Evolutionary conservation across 208 protist species (phyloP).

Genomic region (Jaenimonas drosophilae): DNA sequence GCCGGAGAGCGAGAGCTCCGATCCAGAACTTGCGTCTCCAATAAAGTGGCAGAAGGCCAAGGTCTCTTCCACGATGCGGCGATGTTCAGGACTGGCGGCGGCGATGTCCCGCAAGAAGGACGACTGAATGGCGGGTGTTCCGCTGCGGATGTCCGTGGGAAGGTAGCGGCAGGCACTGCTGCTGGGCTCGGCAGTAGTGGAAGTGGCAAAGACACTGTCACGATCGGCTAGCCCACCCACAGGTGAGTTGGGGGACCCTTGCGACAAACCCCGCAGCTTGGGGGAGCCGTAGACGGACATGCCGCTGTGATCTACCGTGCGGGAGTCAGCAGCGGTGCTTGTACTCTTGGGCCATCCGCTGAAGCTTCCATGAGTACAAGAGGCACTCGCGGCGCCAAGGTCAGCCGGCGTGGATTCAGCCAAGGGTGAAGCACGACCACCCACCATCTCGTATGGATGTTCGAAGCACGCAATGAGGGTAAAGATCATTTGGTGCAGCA

Average conservation of each 20-base stretch:
- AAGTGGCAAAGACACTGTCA: too few species aligned
- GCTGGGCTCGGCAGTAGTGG: slow-evolving; percentile 1
- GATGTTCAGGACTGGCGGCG: slow-evolving; percentile 14
- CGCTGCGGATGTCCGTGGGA: background rate
- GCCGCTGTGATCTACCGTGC: background rate
- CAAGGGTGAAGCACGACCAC: too few species aligned
- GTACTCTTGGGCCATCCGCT: background rate
- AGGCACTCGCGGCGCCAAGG: too few species aligned
- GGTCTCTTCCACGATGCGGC: slow-evolving; percentile 18
- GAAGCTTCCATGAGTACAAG: too few species aligned
- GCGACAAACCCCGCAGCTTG: background rate
- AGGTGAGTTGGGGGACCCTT: too few species aligned
- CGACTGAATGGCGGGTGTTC: background rate
- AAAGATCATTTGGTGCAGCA: slow-evolving; percentile 22
- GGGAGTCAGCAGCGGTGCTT: background rate
- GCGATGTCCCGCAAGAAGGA: slow-evolving; percentile 15
- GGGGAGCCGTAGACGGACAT: background rate
- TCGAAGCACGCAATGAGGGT: slow-evolving; percentile 20
- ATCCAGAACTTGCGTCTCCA: slow-evolving; percentile 2
- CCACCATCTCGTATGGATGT: slow-evolving; percentile 6
- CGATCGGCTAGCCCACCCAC: too few species aligned
- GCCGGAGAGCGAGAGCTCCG: slow-evolving; percentile 11
- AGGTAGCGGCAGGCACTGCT: background rate
- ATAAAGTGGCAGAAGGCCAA: slow-evolving; percentile 37
- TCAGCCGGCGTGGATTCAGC: too few species aligned